Evolutionary conservation across 1,139 yeast species (phyloP).

Genomic region (Zygoascus sp.): DNA sequence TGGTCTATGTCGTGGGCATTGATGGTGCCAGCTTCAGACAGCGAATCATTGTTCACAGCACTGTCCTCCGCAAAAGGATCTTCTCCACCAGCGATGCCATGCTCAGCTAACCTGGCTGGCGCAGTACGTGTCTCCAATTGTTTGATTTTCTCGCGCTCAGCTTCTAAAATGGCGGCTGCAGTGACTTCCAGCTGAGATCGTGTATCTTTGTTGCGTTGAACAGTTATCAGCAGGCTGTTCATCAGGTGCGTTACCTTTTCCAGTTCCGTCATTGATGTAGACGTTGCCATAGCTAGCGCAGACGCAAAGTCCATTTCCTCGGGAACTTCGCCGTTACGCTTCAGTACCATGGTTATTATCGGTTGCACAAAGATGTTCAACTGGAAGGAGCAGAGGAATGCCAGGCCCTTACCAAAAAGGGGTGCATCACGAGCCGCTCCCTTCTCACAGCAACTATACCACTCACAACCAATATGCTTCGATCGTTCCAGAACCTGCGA

Average conservation of each 20-base stretch:
- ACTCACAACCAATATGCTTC: slow-evolving; percentile 27
- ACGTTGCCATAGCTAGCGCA: slow-evolving; percentile 5
- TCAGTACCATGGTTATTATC: neutral
- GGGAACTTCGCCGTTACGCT: slow-evolving; percentile 3
- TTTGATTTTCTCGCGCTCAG: slow-evolving; percentile 19
- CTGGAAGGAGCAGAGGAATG: too few species aligned
- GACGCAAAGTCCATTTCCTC: slow-evolving; percentile 10
- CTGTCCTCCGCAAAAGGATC: neutral
- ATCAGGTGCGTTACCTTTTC: slow-evolving; percentile 21
- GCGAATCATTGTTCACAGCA: neutral
- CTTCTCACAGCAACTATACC: neutral
- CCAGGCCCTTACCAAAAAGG: too few species aligned
- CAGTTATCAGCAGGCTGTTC: slow-evolving; percentile 18
- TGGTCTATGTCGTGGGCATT: slow-evolving; percentile 14
- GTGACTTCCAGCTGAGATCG: slow-evolving; percentile 16
- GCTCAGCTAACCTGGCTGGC: too few species aligned
- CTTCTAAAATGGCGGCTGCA: slow-evolving; percentile 19
- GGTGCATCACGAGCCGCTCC: too few species aligned
- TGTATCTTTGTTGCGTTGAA: slow-evolving; percentile 18
- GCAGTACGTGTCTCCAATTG: slow-evolving; percentile 16
- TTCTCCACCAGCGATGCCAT: neutral
- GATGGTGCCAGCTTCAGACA: slow-evolving; percentile 7
- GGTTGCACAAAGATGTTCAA: too few species aligned
- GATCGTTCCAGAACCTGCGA: slow-evolving; percentile 27
- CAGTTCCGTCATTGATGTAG: slow-evolving; percentile 9